phyloP scores from a whole-genome alignment of 129 eudicot species.

The Arctium lappa region DNA sequence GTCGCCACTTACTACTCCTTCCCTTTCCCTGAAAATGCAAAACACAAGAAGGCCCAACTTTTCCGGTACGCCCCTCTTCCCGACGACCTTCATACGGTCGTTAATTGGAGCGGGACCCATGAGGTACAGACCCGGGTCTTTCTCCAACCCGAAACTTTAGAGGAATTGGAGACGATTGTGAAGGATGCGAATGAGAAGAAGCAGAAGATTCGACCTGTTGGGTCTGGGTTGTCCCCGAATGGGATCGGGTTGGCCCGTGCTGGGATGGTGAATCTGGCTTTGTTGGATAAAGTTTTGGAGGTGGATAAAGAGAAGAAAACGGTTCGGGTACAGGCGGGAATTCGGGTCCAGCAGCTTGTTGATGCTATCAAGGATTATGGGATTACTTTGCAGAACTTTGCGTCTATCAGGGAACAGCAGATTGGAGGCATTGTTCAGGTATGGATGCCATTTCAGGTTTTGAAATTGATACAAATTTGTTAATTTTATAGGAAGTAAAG shows the following conservation, averaged over 20 bases:
- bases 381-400: slow-evolving; percentile 87
- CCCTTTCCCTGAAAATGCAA: slow-evolving; percentile 86
- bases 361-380: slow-evolving; percentile 85
- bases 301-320: slow-evolving; percentile 79
- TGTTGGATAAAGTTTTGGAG: slow-evolving; percentile 88
- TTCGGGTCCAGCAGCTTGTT: slow-evolving; percentile 82
- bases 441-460: not conserved
- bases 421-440: slow-evolving; percentile 98
- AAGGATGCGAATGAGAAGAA: slow-evolving; percentile 48
- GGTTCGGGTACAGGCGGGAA: slow-evolving; percentile 88
- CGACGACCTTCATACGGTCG: slow-evolving; percentile 80
- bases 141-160: slow-evolving; percentile 57
- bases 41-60: slow-evolving; percentile 89
- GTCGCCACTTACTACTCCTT: slow-evolving; percentile 92
- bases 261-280: slow-evolving; percentile 89
- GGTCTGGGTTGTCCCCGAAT: slow-evolving; percentile 87
- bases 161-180: slow-evolving; percentile 52
- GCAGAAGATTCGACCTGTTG: slow-evolving; percentile 82
- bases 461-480: not conserved
- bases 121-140: slow-evolving; percentile 78
- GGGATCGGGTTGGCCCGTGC: slow-evolving; percentile 88
- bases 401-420: slow-evolving; percentile 94
- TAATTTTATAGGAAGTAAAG: not conserved
- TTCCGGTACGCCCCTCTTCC: slow-evolving; percentile 95
- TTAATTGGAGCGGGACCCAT: slow-evolving; percentile 98